These are phyloP conservation scores for Podaxis rugospora DNA, from an alignment of 768 basidiomycete genomes.

Conservation along the genomic window DNA sequence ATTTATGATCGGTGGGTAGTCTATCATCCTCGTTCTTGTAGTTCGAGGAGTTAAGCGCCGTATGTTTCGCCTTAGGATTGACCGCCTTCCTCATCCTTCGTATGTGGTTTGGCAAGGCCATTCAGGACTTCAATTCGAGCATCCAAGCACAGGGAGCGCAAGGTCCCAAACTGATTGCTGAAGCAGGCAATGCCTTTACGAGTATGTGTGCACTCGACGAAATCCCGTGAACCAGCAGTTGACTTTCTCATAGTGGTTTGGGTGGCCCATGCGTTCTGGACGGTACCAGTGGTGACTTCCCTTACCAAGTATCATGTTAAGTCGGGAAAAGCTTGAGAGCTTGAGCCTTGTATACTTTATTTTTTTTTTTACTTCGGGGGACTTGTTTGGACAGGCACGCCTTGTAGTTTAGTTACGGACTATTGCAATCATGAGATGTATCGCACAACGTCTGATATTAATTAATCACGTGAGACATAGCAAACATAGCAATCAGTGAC, in stretches of 20 bases:
- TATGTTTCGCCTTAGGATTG: conserved; percentile 38
- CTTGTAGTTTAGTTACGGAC: neutral
- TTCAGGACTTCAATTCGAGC: conserved; percentile 69
- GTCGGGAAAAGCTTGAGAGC: conserved; percentile 21
- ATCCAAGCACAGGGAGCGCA: conserved; percentile 47
- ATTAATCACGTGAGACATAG: neutral
- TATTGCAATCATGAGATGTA: neutral
- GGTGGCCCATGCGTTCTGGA: conserved; percentile 74
- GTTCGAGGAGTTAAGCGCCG: neutral
- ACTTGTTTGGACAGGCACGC: neutral
- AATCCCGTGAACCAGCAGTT: neutral
- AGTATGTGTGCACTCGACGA: conserved; percentile 40
- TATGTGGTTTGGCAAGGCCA: conserved; percentile 80
- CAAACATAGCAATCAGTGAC: neutral
- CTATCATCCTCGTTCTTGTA: neutral
- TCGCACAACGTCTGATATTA: neutral
- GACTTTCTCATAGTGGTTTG: conserved; percentile 55
- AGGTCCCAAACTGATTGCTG: conserved; percentile 58
- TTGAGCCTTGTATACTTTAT: neutral
- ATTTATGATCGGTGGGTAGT: conserved; percentile 60
- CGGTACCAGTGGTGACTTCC: conserved; percentile 64
- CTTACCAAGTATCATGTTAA: conserved; percentile 65
- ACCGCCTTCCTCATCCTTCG: conserved; percentile 67
- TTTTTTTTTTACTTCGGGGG: neutral
- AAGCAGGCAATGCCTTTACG: conserved; percentile 67